phyloP scores from a whole-genome alignment of 352 stramenopile genomes.

The Phytophthora uliginosa region DNA sequence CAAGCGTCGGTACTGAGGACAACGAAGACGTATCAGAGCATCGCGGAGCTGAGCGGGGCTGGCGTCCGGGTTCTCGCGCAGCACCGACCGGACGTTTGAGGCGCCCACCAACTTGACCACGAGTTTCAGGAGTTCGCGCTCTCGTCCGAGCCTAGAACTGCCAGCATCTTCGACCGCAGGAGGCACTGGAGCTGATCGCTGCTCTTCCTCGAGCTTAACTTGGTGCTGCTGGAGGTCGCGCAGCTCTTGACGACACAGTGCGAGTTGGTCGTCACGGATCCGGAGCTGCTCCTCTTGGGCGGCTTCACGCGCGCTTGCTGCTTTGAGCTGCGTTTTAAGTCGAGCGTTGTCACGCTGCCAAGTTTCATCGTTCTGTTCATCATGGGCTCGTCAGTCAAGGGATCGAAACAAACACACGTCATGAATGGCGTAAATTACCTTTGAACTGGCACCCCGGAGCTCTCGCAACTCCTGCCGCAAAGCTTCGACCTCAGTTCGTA shows the following conservation, averaged over 20 bases:
- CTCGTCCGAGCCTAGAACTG: constrained; percentile 27
- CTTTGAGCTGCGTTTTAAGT: constrained; percentile 25
- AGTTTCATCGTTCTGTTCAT: constrained; percentile 27
- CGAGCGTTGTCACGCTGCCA: constrained; percentile 36
- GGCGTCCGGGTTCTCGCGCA: constrained; percentile 30
- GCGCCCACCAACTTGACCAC: constrained; percentile 30
- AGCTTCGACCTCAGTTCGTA: constrained; percentile 14
- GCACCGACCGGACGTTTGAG: constrained; percentile 26
- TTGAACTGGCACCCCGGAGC: constrained; percentile 22
- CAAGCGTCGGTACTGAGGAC: constrained; percentile 15
- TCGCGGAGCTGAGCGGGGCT: constrained; percentile 24
- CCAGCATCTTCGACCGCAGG: constrained; percentile 14
- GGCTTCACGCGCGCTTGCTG: constrained; percentile 14
- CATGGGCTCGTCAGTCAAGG: not conserved
- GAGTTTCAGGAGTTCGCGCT: constrained; percentile 30
- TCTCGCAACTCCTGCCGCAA: constrained; percentile 27
- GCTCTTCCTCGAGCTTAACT: constrained; percentile 18
- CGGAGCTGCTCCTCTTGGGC: constrained; percentile 22
- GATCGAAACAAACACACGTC: not conserved
- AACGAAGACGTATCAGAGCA: constrained; percentile 22
- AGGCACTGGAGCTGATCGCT: not conserved
- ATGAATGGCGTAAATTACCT: constrained; percentile 8
- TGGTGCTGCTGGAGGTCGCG: constrained; percentile 27
- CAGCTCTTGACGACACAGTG: constrained; percentile 25
- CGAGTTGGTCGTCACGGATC: constrained; percentile 18